phyloP scores from a whole-genome alignment of 2,329 filamentous ascomycete genomes.

The Helotiales sp. region DNA sequence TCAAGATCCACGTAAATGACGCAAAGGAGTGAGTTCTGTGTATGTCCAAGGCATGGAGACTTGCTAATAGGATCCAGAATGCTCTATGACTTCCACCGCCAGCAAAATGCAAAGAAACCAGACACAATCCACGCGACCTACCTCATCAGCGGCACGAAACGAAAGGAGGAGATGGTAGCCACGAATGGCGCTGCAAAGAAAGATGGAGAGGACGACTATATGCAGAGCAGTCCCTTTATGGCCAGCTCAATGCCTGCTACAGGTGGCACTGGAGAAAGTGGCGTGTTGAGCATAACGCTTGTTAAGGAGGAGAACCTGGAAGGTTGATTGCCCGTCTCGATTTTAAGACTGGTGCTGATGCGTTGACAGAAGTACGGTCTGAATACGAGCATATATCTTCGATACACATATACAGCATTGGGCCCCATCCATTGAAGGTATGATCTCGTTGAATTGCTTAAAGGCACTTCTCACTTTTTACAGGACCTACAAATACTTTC shows the following conservation, averaged over 20 bases:
- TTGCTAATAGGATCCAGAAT: constrained; percentile 60
- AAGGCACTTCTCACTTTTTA: neutral
- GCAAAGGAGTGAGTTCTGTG: constrained; percentile 75
- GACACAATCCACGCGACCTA: constrained; percentile 91
- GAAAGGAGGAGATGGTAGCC: constrained; percentile 42
- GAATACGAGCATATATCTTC: constrained; percentile 76
- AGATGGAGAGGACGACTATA: constrained; percentile 69
- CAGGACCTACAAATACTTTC: constrained; percentile 71
- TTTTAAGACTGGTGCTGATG: constrained; percentile 15
- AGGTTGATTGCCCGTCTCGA: constrained; percentile 51
- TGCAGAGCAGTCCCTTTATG: constrained; percentile 70
- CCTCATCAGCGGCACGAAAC: constrained; percentile 74
- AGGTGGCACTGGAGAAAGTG: constrained; percentile 56
- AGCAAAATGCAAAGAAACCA: constrained; percentile 75
- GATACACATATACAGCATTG: constrained; percentile 87
- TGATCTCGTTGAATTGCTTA: constrained; percentile 17
- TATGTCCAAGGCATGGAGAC: neutral
- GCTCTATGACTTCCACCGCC: constrained; percentile 82
- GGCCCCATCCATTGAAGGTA: constrained; percentile 70
- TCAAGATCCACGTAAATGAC: constrained; percentile 82
- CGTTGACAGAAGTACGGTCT: constrained; percentile 62
- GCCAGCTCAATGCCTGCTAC: constrained; percentile 66
- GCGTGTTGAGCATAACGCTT: constrained; percentile 66
- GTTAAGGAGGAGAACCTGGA: constrained; percentile 75
- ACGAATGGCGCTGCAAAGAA: constrained; percentile 49